Base-by-base conservation (phyloP, 176 grass and related monocot species). In the Eragrostis curvula region DNA sequence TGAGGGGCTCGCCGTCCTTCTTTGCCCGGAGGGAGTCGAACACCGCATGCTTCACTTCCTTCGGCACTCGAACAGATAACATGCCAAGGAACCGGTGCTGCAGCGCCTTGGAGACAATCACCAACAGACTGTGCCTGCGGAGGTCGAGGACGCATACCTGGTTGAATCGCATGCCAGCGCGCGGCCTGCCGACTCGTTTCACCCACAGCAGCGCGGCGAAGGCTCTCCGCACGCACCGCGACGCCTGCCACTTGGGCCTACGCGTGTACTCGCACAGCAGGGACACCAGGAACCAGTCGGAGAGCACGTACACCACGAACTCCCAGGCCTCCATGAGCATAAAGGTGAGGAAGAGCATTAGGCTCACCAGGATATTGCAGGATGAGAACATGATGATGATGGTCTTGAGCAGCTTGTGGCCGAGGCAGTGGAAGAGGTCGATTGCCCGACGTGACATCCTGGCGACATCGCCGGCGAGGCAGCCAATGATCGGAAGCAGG, bases 241-340 rank as follows among this genome's bases (percentile, higher is more conserved):
- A 53, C 2, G 45, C 40, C 46, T 55, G 46, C 78, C 78, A 68
- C 63, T 17, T 18, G 21, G 63, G 29, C 48, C 20, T 68, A 6
- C 64, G 45, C 0, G 46, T 30, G 1, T 80, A 80, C 21, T 68
- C 13, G 47, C 63, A 68, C 29, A 80, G 48, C 48, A 55, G 14
- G 63, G 78, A 68, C 63, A 68, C 63, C 20, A 53, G 7, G 62
- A 25, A 50, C 48, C 78, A 80, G 63, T 56, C 63, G 30, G 78
- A 80, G 78, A 68, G 21, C 21, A 80, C 16, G 78, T 43, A 68
- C 18, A 68, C 63, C 17, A 55, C 28, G 77, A 80, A 55, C 63
- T 80, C 63, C 63, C 63, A 68, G 5, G 64, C 63, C 48, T 80
- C 78, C 30, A 80, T 68, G 62, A 68, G 20, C 21, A 80, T 8